A percentile compares a stretch with the other conserved stretches of the same genome.
Conservation (phyloP, 192 early-diverging fungal species). For the Umbelopsis isabellina region DNA sequence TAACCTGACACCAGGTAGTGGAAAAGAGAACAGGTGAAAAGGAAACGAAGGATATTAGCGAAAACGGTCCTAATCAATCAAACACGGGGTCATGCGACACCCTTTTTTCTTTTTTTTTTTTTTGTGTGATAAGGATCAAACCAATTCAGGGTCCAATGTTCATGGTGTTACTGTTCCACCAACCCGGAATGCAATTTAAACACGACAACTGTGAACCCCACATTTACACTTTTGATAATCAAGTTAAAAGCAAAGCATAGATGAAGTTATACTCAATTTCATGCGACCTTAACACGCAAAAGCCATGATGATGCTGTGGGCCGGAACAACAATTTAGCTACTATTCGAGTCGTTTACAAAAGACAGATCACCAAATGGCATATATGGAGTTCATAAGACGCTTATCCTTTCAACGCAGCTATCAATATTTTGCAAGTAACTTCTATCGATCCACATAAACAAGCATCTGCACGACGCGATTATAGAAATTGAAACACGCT, state of each 20-base stretch:
- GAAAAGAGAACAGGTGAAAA: neutral
- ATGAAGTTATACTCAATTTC: neutral
- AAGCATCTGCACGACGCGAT: too few species aligned
- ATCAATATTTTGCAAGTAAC: too few species aligned
- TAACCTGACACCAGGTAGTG: neutral
- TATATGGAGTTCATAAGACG: too few species aligned
- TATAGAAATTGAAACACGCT: too few species aligned
- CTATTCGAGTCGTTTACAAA: too few species aligned
- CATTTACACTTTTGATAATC: neutral
- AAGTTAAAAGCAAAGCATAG: neutral
- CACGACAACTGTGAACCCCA: neutral
- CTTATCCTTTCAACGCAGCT: too few species aligned
- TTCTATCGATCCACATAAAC: too few species aligned
- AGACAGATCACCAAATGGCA: too few species aligned
- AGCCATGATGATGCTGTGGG: neutral
- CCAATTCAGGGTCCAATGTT: constrained; percentile 8
- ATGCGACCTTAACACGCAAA: neutral
- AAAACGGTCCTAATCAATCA: neutral
- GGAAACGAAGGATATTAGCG: neutral
- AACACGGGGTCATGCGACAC: neutral
- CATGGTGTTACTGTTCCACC: neutral
- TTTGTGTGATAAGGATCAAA: neutral
- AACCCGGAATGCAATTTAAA: neutral
- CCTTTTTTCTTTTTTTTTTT: neutral
- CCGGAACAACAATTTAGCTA: too few species aligned